Percentiles rank a stretch among this genome's conserved stretches.
Conservation (phyloP, 192 early-diverging fungal species). For the Coemansia sp. region DNA sequence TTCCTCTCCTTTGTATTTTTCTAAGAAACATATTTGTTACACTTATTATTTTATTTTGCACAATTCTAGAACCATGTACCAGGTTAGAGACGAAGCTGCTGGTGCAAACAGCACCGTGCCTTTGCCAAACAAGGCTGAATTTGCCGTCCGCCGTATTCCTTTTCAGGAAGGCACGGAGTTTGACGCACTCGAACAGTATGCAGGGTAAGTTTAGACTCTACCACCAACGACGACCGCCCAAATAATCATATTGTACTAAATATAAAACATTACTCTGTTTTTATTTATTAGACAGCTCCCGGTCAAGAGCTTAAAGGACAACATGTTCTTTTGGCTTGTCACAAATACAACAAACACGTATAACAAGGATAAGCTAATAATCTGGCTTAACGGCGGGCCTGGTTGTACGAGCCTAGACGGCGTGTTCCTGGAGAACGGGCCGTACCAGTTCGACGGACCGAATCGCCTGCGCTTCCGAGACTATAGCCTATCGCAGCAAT, state of each 20-base stretch:
- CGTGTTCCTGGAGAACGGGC: slow-evolving; percentile 68
- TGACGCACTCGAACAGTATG: slow-evolving; percentile 35
- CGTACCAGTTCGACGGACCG: slow-evolving; percentile 53
- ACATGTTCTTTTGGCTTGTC: slow-evolving; percentile 60
- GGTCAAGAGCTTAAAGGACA: slow-evolving; percentile 30
- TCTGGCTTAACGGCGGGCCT: slow-evolving; percentile 71
- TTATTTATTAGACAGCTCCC: slow-evolving; percentile 37
- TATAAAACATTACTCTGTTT: not conserved
- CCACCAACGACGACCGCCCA: not conserved
- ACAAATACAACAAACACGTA: slow-evolving; percentile 52
- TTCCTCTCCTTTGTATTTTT: not conserved
- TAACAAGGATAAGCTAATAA: slow-evolving; percentile 54
- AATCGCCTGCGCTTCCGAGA: slow-evolving; percentile 36
- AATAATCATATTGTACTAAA: not conserved
- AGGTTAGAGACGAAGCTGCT: not conserved
- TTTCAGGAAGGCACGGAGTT: slow-evolving; percentile 43
- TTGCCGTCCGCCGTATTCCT: slow-evolving; percentile 31
- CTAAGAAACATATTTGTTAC: not conserved
- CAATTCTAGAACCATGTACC: not conserved
- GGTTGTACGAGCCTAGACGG: slow-evolving; percentile 69
- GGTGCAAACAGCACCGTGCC: slow-evolving; percentile 1
- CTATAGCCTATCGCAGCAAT: slow-evolving; percentile 51
- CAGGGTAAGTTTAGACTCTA: slow-evolving; percentile 25
- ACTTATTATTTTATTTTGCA: not conserved
- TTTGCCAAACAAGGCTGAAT: slow-evolving; percentile 18